Conservation (phyloP, 495 filamentous ascomycete genomes). For the Penicillium crystallinum region DNA sequence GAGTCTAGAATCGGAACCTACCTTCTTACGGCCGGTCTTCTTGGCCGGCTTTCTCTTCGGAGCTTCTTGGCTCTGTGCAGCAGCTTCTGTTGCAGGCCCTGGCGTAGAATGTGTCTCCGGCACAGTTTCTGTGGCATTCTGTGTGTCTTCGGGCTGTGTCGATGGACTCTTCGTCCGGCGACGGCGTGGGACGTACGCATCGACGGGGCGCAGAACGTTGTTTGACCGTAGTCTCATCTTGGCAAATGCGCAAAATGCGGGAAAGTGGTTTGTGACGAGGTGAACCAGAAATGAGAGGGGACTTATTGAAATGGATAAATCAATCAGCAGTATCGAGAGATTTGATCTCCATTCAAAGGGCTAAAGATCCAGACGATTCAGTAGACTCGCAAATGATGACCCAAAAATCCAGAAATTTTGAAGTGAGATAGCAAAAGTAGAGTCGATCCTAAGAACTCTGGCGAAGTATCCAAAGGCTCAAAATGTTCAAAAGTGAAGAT, state of each 20-base stretch:
- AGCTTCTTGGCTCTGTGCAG: background rate
- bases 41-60: background rate
- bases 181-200: slow-evolving; percentile 7
- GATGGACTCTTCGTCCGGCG: slow-evolving; percentile 21
- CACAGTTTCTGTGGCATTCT: background rate
- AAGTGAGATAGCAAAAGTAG: background rate
- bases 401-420: background rate
- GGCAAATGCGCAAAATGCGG: background rate
- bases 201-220: background rate
- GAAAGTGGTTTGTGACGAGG: background rate
- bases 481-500: background rate
- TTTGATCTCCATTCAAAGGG: background rate
- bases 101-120: background rate
- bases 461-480: background rate
- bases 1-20: background rate
- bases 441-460: background rate
- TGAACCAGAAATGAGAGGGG: background rate
- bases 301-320: background rate
- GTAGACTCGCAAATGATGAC: background rate
- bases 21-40: background rate
- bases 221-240: slow-evolving; percentile 8
- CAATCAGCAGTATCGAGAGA: background rate
- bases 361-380: background rate
- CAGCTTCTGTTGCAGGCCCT: slow-evolving; percentile 3
- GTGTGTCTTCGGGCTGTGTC: slow-evolving; percentile 3